These are phyloP conservation scores for Solanum chacoense DNA, from an alignment of 305 asterid species.

Conservation along the genomic window DNA sequence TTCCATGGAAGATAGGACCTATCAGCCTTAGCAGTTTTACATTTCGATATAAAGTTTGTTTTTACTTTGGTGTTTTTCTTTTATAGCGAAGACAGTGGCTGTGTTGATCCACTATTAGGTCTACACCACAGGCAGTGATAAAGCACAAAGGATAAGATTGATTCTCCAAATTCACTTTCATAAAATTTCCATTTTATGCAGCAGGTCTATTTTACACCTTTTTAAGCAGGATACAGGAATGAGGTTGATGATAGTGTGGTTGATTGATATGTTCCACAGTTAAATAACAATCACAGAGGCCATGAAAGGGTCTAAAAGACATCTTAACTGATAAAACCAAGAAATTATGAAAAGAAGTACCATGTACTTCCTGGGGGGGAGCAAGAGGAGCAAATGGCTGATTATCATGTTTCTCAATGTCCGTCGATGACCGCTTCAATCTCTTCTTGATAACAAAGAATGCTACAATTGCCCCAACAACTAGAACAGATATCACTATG, in stretches of 20 bases:
- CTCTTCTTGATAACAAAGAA: constrained; percentile 14
- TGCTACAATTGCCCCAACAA: constrained; percentile 13
- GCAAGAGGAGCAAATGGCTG: constrained; percentile 16
- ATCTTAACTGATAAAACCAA: background rate
- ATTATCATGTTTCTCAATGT: constrained; percentile 3
- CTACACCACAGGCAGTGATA: background rate
- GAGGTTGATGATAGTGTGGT: background rate
- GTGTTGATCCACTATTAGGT: background rate
- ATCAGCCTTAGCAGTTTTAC: background rate
- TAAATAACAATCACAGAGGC: background rate
- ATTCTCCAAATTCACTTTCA: background rate
- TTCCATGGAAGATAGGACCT: background rate
- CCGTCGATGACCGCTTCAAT: constrained; percentile 6
- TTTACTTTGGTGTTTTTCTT: background rate
- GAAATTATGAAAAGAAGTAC: background rate
- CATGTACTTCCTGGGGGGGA: constrained; percentile 9
- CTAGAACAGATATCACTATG: constrained; percentile 11
- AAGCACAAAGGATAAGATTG: background rate
- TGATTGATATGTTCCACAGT: background rate
- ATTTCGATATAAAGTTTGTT: background rate
- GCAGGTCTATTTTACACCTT: background rate
- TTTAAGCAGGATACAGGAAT: background rate
- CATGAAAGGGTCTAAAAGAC: background rate
- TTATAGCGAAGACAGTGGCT: background rate
- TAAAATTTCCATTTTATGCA: background rate